Percentiles rank a stretch among this genome's conserved stretches.
These are phyloP conservation scores for Ceratobasidium sp. DNA, from an alignment of 1,284 basidiomycete genomes.

Conservation along the genomic window DNA sequence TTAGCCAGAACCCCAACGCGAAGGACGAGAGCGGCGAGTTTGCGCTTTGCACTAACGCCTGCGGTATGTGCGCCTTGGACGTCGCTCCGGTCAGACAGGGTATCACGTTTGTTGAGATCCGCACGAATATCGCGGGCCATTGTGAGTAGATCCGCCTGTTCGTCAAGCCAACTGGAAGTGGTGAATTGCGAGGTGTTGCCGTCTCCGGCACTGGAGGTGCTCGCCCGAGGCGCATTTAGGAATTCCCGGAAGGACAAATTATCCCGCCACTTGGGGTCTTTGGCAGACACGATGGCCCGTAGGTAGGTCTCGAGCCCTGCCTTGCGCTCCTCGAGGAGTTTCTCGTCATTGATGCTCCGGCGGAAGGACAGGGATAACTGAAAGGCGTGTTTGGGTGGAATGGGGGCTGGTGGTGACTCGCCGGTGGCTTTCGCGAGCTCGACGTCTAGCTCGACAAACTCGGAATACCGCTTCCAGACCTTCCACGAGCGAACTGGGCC, in stretches of 20 bases:
- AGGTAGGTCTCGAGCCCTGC: slow-evolving; percentile 85
- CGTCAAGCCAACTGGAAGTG: slow-evolving; percentile 83
- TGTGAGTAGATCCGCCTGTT: slow-evolving; percentile 79
- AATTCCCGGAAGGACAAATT: slow-evolving; percentile 85
- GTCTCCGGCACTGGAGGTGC: slow-evolving; percentile 38
- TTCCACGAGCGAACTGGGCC: slow-evolving; percentile 90
- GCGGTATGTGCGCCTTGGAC: slow-evolving; percentile 77
- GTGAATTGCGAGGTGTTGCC: slow-evolving; percentile 64
- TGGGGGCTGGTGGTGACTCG: slow-evolving; percentile 73
- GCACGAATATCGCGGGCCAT: slow-evolving; percentile 82
- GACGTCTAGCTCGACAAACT: slow-evolving; percentile 87
- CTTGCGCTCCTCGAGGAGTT: slow-evolving; percentile 78
- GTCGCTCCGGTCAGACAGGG: slow-evolving; percentile 79
- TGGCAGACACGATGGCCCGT: slow-evolving; percentile 81
- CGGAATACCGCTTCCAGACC: slow-evolving; percentile 92
- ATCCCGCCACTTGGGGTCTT: slow-evolving; percentile 85
- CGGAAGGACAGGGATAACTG: slow-evolving; percentile 64
- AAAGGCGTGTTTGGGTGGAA: slow-evolving; percentile 86
- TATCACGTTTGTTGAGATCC: slow-evolving; percentile 86
- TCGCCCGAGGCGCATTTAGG: slow-evolving; percentile 73
- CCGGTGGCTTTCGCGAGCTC: slow-evolving; percentile 79
- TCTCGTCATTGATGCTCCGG: slow-evolving; percentile 53
- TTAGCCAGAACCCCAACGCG: slow-evolving; percentile 76
- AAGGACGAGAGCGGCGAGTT: slow-evolving; percentile 77
- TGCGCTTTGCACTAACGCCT: slow-evolving; percentile 85